Conservation (phyloP, 78 protist genomes). For the Anaeramoeba flamelloides region DNA sequence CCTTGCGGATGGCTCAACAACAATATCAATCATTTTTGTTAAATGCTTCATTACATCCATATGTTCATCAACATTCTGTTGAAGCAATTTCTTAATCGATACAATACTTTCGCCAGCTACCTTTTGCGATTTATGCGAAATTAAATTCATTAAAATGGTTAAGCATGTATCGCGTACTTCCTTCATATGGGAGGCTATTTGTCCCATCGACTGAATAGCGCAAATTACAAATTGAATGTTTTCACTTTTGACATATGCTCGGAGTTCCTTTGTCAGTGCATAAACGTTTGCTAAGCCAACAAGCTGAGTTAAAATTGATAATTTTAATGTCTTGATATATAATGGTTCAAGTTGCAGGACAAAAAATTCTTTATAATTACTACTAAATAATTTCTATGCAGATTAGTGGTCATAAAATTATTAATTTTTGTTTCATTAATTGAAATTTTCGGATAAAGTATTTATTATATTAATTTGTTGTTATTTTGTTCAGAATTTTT, state of each 20-base stretch:
- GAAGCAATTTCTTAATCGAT: not conserved
- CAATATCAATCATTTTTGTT: not conserved
- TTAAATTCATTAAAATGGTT: not conserved
- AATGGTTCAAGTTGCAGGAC: not conserved
- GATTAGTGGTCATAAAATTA: too few species aligned
- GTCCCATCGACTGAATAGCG: not conserved
- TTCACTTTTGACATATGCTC: not conserved
- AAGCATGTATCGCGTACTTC: not conserved
- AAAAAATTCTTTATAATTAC: not conserved
- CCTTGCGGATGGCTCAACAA: constrained; percentile 5
- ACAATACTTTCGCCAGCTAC: not conserved
- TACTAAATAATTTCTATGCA: not conserved
- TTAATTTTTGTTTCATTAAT: too few species aligned
- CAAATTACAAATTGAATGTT: not conserved
- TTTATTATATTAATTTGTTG: too few species aligned
- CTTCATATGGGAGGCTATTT: not conserved
- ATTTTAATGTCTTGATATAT: not conserved
- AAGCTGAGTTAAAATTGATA: not conserved
- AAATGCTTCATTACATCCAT: not conserved
- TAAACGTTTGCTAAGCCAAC: not conserved
- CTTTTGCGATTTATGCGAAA: not conserved
- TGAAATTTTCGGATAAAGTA: too few species aligned
- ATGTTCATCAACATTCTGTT: not conserved
- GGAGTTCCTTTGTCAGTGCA: not conserved
- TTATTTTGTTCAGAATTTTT: too few species aligned